Conservation (phyloP, 2,329 filamentous ascomycete species). For the Clarireedia homoeocarpa region DNA sequence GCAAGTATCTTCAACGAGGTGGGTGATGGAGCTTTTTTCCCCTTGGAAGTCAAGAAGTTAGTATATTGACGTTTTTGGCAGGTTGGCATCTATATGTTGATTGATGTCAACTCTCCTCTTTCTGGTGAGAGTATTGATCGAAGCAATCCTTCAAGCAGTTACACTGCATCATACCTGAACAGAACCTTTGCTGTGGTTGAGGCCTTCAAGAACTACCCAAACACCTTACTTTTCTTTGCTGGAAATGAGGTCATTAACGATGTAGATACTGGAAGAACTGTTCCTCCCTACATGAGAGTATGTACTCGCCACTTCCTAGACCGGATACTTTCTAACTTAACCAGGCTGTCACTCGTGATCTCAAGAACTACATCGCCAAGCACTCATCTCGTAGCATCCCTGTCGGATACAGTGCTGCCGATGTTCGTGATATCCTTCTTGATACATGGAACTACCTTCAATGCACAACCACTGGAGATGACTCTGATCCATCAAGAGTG, state of each 20-base stretch:
- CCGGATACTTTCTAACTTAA: slow-evolving; percentile 20
- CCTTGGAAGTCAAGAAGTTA: no score
- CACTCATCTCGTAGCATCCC: slow-evolving; percentile 61
- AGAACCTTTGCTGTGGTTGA: slow-evolving; percentile 60
- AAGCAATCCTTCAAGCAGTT: slow-evolving; percentile 48
- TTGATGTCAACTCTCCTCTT: slow-evolving; percentile 61
- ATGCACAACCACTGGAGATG: slow-evolving; percentile 49
- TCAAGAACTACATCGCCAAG: slow-evolving; percentile 74
- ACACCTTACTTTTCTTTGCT: slow-evolving; percentile 66
- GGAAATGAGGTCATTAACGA: slow-evolving; percentile 74
- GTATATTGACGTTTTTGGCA: background rate
- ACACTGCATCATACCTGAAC: slow-evolving; percentile 54
- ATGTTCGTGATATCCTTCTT: slow-evolving; percentile 64
- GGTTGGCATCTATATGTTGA: slow-evolving; percentile 59
- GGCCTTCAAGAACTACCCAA: slow-evolving; percentile 59
- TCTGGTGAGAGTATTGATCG: slow-evolving; percentile 49
- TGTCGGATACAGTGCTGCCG: slow-evolving; percentile 74
- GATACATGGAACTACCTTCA: slow-evolving; percentile 71
- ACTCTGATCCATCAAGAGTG: slow-evolving; percentile 52
- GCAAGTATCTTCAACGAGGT: slow-evolving; percentile 59
- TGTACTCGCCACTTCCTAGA: slow-evolving; percentile 1
- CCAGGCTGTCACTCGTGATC: slow-evolving; percentile 66
- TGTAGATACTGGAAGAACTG: slow-evolving; percentile 47
- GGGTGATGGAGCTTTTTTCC: slow-evolving; percentile 18
- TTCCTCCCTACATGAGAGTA: slow-evolving; percentile 59